phyloP scores from a whole-genome alignment of 2,329 filamentous ascomycete genomes.

The Daldinia sp. region DNA sequence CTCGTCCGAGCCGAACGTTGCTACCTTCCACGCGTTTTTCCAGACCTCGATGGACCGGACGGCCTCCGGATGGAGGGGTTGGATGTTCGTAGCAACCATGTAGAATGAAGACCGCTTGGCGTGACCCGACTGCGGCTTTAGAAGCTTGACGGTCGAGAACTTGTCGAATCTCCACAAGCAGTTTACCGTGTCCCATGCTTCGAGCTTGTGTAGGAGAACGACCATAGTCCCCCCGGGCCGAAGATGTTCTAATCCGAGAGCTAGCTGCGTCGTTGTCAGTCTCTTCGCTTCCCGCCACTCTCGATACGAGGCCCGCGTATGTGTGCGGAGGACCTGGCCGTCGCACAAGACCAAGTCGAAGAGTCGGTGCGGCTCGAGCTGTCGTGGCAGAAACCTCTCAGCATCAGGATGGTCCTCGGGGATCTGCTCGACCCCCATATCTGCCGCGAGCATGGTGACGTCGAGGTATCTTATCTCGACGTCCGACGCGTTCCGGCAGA shows the following conservation, averaged over 20 bases:
- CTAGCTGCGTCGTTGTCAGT: slow-evolving; percentile 37
- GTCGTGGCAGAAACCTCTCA: slow-evolving; percentile 34
- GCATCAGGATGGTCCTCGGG: slow-evolving; percentile 47
- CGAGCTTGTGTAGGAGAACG: slow-evolving; percentile 58
- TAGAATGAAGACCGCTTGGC: slow-evolving; percentile 60
- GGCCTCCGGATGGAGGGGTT: slow-evolving; percentile 46
- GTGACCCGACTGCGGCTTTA: slow-evolving; percentile 55
- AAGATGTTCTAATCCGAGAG: slow-evolving; percentile 49
- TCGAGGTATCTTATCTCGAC: slow-evolving; percentile 48
- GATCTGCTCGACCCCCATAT: slow-evolving; percentile 51
- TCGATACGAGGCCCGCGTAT: slow-evolving; percentile 33
- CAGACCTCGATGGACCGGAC: slow-evolving; percentile 49
- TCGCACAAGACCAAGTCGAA: slow-evolving; percentile 57
- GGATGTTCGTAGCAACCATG: slow-evolving; percentile 56
- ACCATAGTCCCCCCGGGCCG: slow-evolving; percentile 59
- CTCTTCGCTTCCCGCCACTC: slow-evolving; percentile 33
- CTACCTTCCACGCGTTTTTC: slow-evolving; percentile 51
- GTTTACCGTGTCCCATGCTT: slow-evolving; percentile 50
- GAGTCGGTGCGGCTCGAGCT: slow-evolving; percentile 35
- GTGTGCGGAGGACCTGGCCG: slow-evolving; percentile 45
- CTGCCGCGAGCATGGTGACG: slow-evolving; percentile 60
- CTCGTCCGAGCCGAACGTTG: slow-evolving; percentile 50
- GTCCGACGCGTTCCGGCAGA: slow-evolving; percentile 34
- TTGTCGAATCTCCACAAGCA: slow-evolving; percentile 51
- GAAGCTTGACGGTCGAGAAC: slow-evolving; percentile 54